A percentile compares a stretch with the other conserved stretches of the same genome.
Conservation (phyloP, 1,284 basidiomycete species). For the Cutaneotrichosporon spelunceum region DNA sequence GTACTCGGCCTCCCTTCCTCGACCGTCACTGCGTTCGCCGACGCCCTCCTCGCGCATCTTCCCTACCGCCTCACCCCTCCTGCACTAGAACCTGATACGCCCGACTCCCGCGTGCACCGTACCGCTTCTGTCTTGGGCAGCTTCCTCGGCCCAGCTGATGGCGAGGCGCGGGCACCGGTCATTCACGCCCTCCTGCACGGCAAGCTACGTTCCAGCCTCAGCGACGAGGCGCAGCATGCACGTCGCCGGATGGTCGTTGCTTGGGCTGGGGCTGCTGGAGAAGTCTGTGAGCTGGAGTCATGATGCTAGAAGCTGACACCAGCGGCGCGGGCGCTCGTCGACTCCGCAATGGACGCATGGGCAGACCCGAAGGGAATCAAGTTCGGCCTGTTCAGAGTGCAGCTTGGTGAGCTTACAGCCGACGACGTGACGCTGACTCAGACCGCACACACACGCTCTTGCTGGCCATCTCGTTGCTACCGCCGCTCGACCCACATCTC, state of each 20-base stretch:
- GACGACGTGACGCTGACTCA: slow-evolving; percentile 33
- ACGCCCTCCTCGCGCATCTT: slow-evolving; percentile 32
- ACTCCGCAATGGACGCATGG: slow-evolving; percentile 45
- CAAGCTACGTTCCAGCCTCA: neutral
- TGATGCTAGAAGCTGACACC: slow-evolving; percentile 11
- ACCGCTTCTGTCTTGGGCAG: slow-evolving; percentile 24
- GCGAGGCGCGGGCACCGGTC: slow-evolving; percentile 39
- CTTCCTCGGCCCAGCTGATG: slow-evolving; percentile 34
- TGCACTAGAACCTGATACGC: slow-evolving; percentile 19
- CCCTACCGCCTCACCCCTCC: slow-evolving; percentile 15
- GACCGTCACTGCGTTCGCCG: slow-evolving; percentile 34
- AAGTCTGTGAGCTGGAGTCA: neutral
- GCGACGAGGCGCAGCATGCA: slow-evolving; percentile 15
- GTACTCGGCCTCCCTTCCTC: slow-evolving; percentile 60
- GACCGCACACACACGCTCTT: slow-evolving; percentile 71
- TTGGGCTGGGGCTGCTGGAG: slow-evolving; percentile 34
- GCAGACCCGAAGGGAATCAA: slow-evolving; percentile 50
- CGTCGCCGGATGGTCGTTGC: slow-evolving; percentile 35
- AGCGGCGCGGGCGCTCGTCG: slow-evolving; percentile 33
- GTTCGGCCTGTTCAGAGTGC: slow-evolving; percentile 43
- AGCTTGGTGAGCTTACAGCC: slow-evolving; percentile 37
- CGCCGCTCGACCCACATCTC: slow-evolving; percentile 54
- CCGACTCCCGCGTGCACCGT: slow-evolving; percentile 28
- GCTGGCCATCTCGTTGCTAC: slow-evolving; percentile 61
- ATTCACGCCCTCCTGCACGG: slow-evolving; percentile 13